Evolutionary conservation across 2,329 filamentous ascomycete genomes (phyloP), one percentile per base, ranked within the genome.

Genomic region (Ceratocystis diversiconidia): DNA sequence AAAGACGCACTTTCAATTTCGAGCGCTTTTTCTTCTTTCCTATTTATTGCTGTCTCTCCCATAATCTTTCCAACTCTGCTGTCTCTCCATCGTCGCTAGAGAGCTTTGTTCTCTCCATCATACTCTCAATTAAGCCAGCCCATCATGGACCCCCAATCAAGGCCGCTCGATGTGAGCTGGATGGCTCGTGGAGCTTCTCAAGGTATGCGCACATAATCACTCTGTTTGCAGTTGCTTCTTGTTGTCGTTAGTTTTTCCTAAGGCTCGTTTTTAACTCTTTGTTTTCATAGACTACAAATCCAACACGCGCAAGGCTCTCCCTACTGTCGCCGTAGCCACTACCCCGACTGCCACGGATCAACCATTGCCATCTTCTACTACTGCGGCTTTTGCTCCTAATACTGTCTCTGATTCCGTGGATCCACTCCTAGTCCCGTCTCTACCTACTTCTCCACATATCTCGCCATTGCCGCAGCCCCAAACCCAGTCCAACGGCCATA

Each of bases 101-200:
- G 28, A 61, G 32, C 55, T 63, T 22, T 43, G 64, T 44, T 30
- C 12, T 61, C 59, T 61, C 59, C 12, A 71, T 69, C 69, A 70
- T 70, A 71, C 70, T 28, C 22, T 15, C 6, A 5, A 57, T 15
- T 57, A 30, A 30, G 61, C 61, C n/a, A 8, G 15, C 22, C 15
- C 8, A 36, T 68, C 41, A 92, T 92, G 89, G 89, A 92, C 76
- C 86, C 88, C 71, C 83, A 89, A 70, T 85, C 90, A 74, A 86
- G 87, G 70, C 83, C 63, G 57, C 36, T 95, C 72, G 90, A 95
- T 76, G 90, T 95, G 73, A 91, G 88, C 76, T 95, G 90, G 90
- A 88, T 95, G 79, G 82, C 82, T 71, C 88, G 94, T 76, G 88
- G 89, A 73, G 84, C 87, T 71, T 85, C 86, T 69, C 91, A 88